phyloP scores from a whole-genome alignment of 495 filamentous ascomycete genomes.

The Monascus purpureus region DNA sequence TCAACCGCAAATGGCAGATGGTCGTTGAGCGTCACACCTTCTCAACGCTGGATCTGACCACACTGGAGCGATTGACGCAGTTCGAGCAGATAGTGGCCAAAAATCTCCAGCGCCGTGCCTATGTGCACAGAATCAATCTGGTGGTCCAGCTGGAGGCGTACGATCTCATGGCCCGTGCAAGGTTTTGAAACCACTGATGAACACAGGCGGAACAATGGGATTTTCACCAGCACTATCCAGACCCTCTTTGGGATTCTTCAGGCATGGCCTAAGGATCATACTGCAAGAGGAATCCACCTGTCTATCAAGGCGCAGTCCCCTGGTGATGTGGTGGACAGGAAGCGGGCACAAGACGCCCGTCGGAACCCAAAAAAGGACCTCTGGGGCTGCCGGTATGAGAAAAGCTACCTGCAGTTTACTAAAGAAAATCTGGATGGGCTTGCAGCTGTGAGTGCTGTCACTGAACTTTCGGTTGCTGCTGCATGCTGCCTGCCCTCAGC shows the following conservation, averaged over 20 bases:
- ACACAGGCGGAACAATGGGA: not conserved
- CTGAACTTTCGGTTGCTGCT: too few relatives aligned
- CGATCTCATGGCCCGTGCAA: not conserved
- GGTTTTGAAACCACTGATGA: not conserved
- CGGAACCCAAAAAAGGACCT: too few relatives aligned
- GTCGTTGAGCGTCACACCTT: not conserved
- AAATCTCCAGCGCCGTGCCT: not conserved
- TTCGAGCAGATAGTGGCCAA: not conserved
- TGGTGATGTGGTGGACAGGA: too few relatives aligned
- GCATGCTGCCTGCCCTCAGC: too few relatives aligned
- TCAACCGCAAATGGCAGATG: not conserved
- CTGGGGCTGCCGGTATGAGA: too few relatives aligned
- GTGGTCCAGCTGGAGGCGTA: not conserved
- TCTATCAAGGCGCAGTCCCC: too few relatives aligned
- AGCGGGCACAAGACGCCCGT: too few relatives aligned
- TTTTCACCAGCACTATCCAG: not conserved
- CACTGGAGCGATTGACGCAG: not conserved
- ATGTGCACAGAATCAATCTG: not conserved
- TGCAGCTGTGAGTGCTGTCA: too few relatives aligned
- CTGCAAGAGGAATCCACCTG: not conserved
- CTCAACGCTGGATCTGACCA: not conserved
- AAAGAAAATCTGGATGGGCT: too few relatives aligned
- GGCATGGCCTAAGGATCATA: not conserved
- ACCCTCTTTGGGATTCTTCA: not conserved
- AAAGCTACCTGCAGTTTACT: too few relatives aligned